phyloP scores from a whole-genome alignment of 768 basidiomycete species.

The Suillus cothurnatus region DNA sequence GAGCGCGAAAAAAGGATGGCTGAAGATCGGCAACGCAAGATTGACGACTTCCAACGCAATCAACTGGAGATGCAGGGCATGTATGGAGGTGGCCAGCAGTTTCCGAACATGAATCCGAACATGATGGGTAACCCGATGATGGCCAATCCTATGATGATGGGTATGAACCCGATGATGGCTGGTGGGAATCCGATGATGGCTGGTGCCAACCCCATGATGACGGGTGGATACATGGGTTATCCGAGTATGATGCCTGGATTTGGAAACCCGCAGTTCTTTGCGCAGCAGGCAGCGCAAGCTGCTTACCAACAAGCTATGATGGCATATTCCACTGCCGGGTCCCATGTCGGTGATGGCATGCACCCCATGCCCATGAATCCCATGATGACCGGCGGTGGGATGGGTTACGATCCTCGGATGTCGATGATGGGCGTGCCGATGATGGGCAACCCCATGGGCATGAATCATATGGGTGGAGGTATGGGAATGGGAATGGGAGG shows the following conservation, averaged over 20 bases:
- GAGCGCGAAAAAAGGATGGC: conserved; percentile 91
- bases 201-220: conserved; percentile 51
- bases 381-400: conserved; percentile 58
- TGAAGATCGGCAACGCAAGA: conserved; percentile 90
- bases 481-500: conserved; percentile 44
- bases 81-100: conserved; percentile 57
- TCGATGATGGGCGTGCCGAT: conserved; percentile 81
- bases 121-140: conserved; percentile 70
- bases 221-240: conserved; percentile 50
- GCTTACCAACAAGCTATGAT: conserved; percentile 92
- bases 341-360: conserved; percentile 64
- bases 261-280: conserved; percentile 77
- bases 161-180: conserved; percentile 60
- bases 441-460: conserved; percentile 50
- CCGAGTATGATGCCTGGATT: conserved; percentile 43
- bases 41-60: conserved; percentile 87
- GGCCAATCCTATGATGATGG: conserved; percentile 68
- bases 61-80: conserved; percentile 90
- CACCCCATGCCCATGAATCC: conserved; percentile 46
- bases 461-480: conserved; percentile 45
- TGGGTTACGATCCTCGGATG: conserved; percentile 74
- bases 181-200: conserved; percentile 54
- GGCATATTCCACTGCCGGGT: conserved; percentile 68
- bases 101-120: conserved; percentile 38
- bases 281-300: conserved; percentile 78